These are phyloP conservation scores for Tetradesmus obliquus DNA, from an alignment of 139 green algal genomes.

Conservation along the genomic window DNA sequence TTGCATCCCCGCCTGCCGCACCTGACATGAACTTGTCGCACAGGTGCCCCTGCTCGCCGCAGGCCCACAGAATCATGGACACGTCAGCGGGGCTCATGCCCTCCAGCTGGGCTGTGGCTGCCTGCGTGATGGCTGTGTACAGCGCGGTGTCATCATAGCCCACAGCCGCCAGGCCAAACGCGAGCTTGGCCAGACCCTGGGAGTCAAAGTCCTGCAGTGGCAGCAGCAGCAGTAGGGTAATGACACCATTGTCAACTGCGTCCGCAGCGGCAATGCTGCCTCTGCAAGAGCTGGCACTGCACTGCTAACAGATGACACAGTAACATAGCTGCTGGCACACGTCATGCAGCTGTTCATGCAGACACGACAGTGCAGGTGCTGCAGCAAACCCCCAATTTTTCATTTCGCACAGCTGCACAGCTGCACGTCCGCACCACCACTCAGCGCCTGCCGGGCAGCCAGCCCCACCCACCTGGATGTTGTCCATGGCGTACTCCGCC, in stretches of 20 bases:
- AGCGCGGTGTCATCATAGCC: conserved; percentile 42
- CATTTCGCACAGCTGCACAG: too few species aligned
- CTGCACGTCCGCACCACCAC: too few species aligned
- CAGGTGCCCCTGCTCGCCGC: conserved; percentile 38
- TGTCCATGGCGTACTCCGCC: conserved; percentile 42
- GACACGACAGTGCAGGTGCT: too few species aligned
- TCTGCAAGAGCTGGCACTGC: too few species aligned
- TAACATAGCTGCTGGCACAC: too few species aligned
- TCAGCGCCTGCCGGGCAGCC: not conserved
- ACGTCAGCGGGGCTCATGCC: conserved; percentile 22
- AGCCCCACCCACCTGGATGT: conserved; percentile 28
- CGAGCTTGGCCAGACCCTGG: conserved; percentile 32
- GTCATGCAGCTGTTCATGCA: too few species aligned
- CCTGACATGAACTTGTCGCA: conserved; percentile 36
- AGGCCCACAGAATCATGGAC: conserved; percentile 43
- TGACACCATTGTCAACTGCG: not conserved
- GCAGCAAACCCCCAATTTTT: too few species aligned
- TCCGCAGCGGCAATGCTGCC: not conserved
- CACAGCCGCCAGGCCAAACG: conserved; percentile 33
- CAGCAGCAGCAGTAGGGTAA: not conserved
- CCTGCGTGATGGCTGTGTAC: conserved; percentile 26
- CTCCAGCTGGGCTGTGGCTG: not conserved
- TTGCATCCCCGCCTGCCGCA: not conserved
- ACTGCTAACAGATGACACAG: too few species aligned
- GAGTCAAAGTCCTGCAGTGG: conserved; percentile 46